Evolutionary conservation across 257 asterid species (phyloP), one percentile per base, ranked within the genome.

Genomic region (Nicotiana undulata): DNA sequence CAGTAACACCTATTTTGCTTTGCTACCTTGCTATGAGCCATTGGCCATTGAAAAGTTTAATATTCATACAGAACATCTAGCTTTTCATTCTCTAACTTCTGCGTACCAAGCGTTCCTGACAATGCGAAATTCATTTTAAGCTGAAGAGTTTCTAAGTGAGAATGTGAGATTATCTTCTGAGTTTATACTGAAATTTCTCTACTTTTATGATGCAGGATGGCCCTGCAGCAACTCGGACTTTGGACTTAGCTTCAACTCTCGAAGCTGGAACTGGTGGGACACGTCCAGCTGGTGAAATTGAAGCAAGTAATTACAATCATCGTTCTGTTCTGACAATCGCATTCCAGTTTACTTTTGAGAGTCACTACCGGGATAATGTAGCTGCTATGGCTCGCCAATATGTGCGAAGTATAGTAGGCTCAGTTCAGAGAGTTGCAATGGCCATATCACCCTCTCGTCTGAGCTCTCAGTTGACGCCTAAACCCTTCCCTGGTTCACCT

Each of bases 311-410:
- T 84, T 92, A 89, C 81, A 92, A 87, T 66, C 86, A 85, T 24
- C 87, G 97, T 87, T 94, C 99, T 6, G 97, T 96, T 24, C 81
- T 96, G 85, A 96, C 98, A 20, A 96, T 96, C 15, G 98, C 98
- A 0, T 96, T 96, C 84, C 99, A 96, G 95, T 96, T 96, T 89
- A 87, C 94, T 34, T 94, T 92, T 80, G 99, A 91, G 83, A 88
- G 81, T 85, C 97, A 96, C 87, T 90, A 88, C 83, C 91, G 86
- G 70, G 98, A 96, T 75, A 90, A 93, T 29, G 97, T 96, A 16
- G 97, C 96, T 81, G 93, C 89, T 28, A 96, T 96, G 99, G 99
- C 98, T 52, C 94, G 97, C 29, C 98, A 96, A 31, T 96, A 96
- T 74, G 90, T 96, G 4, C 90, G 97, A 15, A 90, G 94, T 82